phyloP scores from a whole-genome alignment of 768 basidiomycete species.

The Mycena pura region DNA sequence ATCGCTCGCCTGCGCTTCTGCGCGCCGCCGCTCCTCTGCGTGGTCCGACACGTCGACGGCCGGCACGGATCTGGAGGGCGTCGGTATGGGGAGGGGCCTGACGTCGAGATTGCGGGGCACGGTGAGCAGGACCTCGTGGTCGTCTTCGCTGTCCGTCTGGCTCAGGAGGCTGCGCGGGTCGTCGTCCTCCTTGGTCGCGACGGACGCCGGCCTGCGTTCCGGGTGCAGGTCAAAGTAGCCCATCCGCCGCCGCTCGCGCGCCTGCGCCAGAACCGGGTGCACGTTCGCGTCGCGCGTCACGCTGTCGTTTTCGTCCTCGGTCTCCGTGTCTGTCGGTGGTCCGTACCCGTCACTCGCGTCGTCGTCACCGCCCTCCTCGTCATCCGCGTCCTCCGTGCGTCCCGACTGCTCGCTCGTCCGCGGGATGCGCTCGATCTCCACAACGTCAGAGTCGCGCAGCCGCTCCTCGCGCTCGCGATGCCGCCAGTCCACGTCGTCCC shows the following conservation, averaged over 20 bases:
- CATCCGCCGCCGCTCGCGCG: constrained; percentile 50
- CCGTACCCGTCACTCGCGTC: constrained; percentile 19
- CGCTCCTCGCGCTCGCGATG: constrained; percentile 39
- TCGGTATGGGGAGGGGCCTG: constrained; percentile 21
- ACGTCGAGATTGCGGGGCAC: constrained; percentile 22
- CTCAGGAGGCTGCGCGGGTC: constrained; percentile 44
- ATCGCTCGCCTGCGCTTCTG: not conserved
- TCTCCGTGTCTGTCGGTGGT: constrained; percentile 1
- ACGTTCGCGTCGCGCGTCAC: constrained; percentile 14
- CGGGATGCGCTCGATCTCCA: constrained; percentile 56
- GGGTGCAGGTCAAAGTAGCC: constrained; percentile 86
- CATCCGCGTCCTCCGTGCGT: too few relatives aligned
- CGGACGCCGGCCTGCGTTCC: constrained; percentile 57
- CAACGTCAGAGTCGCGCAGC: constrained; percentile 55
- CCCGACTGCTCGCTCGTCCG: constrained; percentile 36
- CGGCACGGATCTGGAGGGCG: constrained; percentile 1
- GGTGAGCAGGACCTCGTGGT: constrained; percentile 7
- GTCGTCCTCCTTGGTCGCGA: constrained; percentile 42
- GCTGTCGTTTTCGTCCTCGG: constrained; percentile 26
- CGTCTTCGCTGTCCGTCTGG: constrained; percentile 42
- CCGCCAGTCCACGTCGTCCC: constrained; percentile 40
- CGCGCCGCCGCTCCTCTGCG: constrained; percentile 1
- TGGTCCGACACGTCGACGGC: constrained; percentile 9
- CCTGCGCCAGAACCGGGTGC: constrained; percentile 33
- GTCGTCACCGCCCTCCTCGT: constrained; percentile 26